A percentile compares a stretch with the other conserved stretches of the same genome.
These are phyloP conservation scores for Nepenthes mirabilis DNA, from an alignment of 148 eudicot species.

Conservation along the genomic window DNA sequence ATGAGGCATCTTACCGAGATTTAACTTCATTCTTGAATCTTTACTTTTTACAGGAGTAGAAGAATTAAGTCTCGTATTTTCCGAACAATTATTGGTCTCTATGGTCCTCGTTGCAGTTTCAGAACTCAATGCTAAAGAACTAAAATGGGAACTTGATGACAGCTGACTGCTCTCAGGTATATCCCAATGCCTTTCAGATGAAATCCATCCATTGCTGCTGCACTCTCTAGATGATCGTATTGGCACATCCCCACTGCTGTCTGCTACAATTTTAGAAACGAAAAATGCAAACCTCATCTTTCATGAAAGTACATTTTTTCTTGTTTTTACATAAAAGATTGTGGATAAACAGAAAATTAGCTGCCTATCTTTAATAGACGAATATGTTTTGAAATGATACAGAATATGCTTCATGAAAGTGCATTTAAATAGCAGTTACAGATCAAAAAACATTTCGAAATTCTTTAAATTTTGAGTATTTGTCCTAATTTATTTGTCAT, in stretches of 20 bases:
- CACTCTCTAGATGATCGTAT: conserved; percentile 38
- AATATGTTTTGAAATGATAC: too few species aligned
- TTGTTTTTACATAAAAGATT: not conserved
- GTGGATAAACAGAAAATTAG: not conserved
- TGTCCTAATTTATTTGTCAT: too few species aligned
- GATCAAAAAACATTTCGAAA: too few species aligned
- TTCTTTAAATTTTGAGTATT: too few species aligned
- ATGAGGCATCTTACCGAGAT: conserved; percentile 25
- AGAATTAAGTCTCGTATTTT: conserved; percentile 38
- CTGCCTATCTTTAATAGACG: too few species aligned
- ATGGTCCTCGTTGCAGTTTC: conserved; percentile 12
- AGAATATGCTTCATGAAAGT: too few species aligned
- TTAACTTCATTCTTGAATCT: conserved; percentile 20
- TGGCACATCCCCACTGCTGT: conserved; percentile 19
- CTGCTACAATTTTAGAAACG: conserved; percentile 21
- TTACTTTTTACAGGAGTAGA: conserved; percentile 15
- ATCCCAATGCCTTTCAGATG: conserved; percentile 35
- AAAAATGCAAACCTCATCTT: conserved; percentile 4
- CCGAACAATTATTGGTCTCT: conserved; percentile 16
- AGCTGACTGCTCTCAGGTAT: conserved; percentile 31
- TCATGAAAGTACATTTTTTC: not conserved
- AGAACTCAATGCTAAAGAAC: conserved; percentile 21
- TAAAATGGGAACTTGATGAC: conserved; percentile 22
- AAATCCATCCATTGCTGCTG: conserved; percentile 33
- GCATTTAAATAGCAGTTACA: too few species aligned